Evolutionary conservation across 768 basidiomycete species (phyloP), one percentile per base, ranked within the genome.

Genomic region (Mycena floridula): DNA sequence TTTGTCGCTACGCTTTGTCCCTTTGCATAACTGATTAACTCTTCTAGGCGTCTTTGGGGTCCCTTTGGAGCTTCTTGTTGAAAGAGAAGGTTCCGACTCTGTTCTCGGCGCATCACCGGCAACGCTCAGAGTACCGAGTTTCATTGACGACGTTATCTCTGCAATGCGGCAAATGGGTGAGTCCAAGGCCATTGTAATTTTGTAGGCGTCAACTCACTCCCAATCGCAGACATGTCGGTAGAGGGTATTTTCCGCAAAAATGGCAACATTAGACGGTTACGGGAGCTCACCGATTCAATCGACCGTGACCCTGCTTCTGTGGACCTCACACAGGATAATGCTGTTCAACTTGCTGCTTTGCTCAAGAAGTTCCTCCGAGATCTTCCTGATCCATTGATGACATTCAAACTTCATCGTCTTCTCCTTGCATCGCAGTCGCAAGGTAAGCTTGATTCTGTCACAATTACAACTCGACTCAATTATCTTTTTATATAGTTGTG

Each of bases 161-260:
- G 93, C 96, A 9, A 98, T 99, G 96, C 77, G 88, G 59, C 94
- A 97, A 62, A 98, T 98, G 96, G 95, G 95, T 96, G 45, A 51
- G 85, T 67, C 15, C 7, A 4, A 35, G n/a, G n/a, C n/a, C n/a
- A n/a, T n/a, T n/a, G n/a, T n/a, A n/a, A n/a, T n/a, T n/a, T n/a
- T n/a, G n/a, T n/a, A n/a, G n/a, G n/a, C n/a, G n/a, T 9, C 16
- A 32, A 32, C 28, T 16, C 28, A 16, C 28, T 32, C 11, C 44
- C 25, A 25, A 37, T 26, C 42, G 42, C 52, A 98, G 96, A 99
- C 68, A 93, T 99, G 90, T 98, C 96, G 7, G 76, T 99, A 30
- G 96, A 98, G 66, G 96, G 96, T 46, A 95, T 99, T 52, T 99
- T 99, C 76, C 80, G 96, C 44, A 93, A 94, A 69, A 96, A 94